Evolutionary conservation across 1,284 basidiomycete genomes (phyloP).

Genomic region (Cryptococcus jaspeensis): DNA sequence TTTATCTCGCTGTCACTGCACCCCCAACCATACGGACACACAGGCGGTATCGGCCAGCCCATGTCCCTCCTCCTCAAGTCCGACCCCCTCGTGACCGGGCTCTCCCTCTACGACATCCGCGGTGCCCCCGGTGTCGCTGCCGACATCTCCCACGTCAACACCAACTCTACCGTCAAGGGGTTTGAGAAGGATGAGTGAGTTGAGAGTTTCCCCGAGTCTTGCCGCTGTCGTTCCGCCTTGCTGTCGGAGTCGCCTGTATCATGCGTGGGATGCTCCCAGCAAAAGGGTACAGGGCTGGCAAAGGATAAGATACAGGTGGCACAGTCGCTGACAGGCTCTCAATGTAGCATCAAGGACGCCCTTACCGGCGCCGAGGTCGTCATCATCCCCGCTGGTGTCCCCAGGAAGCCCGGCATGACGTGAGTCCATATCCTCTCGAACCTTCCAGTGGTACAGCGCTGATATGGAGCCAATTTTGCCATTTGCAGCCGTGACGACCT

Average conservation of each 20-base stretch:
- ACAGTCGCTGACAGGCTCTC: constrained; percentile 52
- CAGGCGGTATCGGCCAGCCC: constrained; percentile 78
- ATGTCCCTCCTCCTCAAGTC: constrained; percentile 85
- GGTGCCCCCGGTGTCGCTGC: constrained; percentile 94
- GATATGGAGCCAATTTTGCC: constrained; percentile 1
- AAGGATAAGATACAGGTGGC: too few species aligned
- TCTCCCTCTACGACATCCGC: constrained; percentile 93
- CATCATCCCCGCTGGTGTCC: constrained; percentile 96
- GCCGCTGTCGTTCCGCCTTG: too few species aligned
- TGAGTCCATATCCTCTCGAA: constrained; percentile 67
- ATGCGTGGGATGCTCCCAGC: too few species aligned
- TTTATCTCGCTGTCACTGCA: neutral
- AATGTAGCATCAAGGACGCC: constrained; percentile 69
- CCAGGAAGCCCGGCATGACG: constrained; percentile 84
- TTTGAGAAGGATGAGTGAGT: constrained; percentile 55
- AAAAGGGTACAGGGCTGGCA: neutral
- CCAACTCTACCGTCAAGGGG: constrained; percentile 60
- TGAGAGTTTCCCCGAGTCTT: constrained; percentile 53
- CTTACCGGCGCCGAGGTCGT: constrained; percentile 84
- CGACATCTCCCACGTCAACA: constrained; percentile 84
- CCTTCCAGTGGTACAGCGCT: neutral
- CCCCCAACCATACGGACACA: neutral
- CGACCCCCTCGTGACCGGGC: constrained; percentile 76
- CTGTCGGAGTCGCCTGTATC: too few species aligned
- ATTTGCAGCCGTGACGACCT: constrained; percentile 48